Base-by-base conservation (phyloP, 129 eudicot species). In the Calendula officinalis region DNA sequence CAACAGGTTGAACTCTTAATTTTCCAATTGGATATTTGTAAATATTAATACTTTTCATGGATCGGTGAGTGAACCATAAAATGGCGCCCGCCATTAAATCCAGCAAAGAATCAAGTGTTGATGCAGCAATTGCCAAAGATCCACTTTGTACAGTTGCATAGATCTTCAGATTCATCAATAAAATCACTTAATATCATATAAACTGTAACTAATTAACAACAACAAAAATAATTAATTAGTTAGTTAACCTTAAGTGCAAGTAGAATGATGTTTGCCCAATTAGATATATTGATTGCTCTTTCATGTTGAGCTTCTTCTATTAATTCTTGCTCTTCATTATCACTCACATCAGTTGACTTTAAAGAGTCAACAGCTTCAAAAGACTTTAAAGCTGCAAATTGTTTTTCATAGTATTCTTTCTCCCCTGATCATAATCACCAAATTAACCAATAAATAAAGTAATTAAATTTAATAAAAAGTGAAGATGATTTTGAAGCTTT, bases 61-160 rank as follows among this genome's bases (percentile, higher is more conserved):
- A 82, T 5, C 43, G 67, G 57, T 85, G 94, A 34, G 94, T 85
- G 62, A 79, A 85, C 94, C 94, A 85, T 45, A 85, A 66, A 65
- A 85, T 85, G 11, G 77, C 94, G 36, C 94, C 94, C 27, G 94
- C 94, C 88, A 85, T 82, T 34, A 85, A 83, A 74, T 85, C 94
- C 51, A 85, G 84, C 76, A 85, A 74, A 12, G 94, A 85, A 57
- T 85, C 94, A 7, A 85, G 83, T 27, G 94, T 85, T 3, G 94
- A 85, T 66, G 94, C 94, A 51, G 88, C 94, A 52, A 85, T 85
- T 2, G 94, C 94, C 69, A 85, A 56, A 17, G 94, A 85, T 50
- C 94, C 94, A 74, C 94, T 82, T 77, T 78, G 80, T 53, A 85
- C 59, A 0, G 94, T 85, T 7, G 94, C 94, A 40, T 72, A 82